Evolutionary conservation across 2,329 filamentous ascomycete species (phyloP).

Genomic region (Fusarium tanahbumbuense): DNA sequence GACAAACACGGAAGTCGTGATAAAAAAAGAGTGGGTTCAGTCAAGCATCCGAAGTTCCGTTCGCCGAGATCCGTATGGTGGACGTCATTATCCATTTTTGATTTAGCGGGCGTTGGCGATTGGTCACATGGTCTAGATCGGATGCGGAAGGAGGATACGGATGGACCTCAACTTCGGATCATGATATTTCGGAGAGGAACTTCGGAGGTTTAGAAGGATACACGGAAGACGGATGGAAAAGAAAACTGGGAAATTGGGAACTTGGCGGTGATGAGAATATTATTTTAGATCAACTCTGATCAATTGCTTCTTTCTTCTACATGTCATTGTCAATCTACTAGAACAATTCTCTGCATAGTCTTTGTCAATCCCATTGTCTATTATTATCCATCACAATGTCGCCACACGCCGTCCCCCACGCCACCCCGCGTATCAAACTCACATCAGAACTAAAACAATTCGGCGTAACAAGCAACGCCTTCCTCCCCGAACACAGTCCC

Average conservation of each 20-base stretch:
- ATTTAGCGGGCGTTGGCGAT: conserved; percentile 7
- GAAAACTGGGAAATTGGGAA: conserved; percentile 1
- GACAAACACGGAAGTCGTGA: not conserved
- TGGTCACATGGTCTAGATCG: conserved; percentile 27
- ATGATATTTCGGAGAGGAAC: not conserved
- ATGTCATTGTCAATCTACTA: not conserved
- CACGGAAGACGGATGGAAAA: conserved; percentile 20
- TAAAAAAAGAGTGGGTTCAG: not conserved
- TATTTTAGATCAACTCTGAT: conserved; percentile 23
- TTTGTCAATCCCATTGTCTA: not conserved
- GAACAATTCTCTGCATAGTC: not conserved
- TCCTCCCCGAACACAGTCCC: conserved; percentile 79
- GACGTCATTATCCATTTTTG: conserved; percentile 40
- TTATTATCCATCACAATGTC: conserved; percentile 50
- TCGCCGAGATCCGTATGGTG: conserved; percentile 33
- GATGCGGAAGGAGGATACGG: conserved; percentile 3
- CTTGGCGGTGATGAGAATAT: conserved; percentile 3
- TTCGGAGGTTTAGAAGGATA: conserved; percentile 6
- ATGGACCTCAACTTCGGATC: not conserved
- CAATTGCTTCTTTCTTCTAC: conserved; percentile 3
- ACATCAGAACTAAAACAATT: conserved; percentile 51
- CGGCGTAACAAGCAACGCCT: conserved; percentile 70
- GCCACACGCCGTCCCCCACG: conserved; percentile 54
- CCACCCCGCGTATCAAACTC: conserved; percentile 30
- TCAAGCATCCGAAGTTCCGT: conserved; percentile 48